Conservation (phyloP, 2,329 filamentous ascomycete species). For the Pseudopithomyces maydicus region DNA sequence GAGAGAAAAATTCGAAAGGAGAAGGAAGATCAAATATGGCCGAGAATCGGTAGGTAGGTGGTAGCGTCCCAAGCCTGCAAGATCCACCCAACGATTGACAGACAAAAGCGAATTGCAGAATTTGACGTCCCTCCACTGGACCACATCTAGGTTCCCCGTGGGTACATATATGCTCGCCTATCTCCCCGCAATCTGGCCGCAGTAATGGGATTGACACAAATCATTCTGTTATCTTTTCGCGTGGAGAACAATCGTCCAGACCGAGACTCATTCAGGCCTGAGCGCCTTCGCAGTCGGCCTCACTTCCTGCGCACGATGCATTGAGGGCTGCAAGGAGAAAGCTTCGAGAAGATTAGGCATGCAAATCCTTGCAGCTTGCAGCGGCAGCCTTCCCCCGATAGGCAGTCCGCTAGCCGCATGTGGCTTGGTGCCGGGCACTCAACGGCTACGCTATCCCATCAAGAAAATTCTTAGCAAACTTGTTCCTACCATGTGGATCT, state of each 20-base stretch:
- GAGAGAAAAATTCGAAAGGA: not conserved
- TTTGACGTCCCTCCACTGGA: not conserved
- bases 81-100: not conserved
- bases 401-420: not conserved
- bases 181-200: conserved; percentile 4
- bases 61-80: not conserved
- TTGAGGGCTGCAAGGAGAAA: not conserved
- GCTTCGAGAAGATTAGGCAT: not conserved
- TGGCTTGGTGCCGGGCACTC: not conserved
- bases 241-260: conserved; percentile 5
- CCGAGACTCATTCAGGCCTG: not conserved
- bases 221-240: conserved; percentile 5
- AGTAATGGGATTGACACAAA: conserved; percentile 7
- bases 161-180: conserved; percentile 8
- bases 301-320: conserved; percentile 7
- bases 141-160: not conserved
- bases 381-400: not conserved
- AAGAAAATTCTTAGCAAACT: conserved; percentile 2
- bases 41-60: not conserved
- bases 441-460: conserved; percentile 1
- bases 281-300: not conserved
- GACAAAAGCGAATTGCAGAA: not conserved
- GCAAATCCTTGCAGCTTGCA: not conserved
- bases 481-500: conserved; percentile 4
- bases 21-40: not conserved